Conservation (phyloP, 169 alveolate species). For the Perkinsus olseni region DNA sequence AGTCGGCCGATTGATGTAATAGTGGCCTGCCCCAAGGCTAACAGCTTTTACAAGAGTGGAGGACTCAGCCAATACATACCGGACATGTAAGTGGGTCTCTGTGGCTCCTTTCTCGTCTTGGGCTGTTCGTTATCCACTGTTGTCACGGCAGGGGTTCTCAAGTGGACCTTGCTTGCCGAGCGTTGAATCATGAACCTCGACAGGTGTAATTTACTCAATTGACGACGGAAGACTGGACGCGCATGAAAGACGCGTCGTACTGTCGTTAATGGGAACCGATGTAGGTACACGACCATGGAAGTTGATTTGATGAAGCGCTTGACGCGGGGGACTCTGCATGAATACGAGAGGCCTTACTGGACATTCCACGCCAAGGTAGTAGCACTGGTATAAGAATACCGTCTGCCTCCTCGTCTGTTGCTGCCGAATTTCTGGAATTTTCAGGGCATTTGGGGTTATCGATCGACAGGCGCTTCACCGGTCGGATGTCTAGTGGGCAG, state of each 20-base stretch:
- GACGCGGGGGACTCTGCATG: conserved; percentile 8
- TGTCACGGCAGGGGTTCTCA: neutral
- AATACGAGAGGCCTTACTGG: conserved; percentile 20
- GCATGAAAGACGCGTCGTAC: no score
- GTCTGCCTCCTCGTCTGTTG: no score
- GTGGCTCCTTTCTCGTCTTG: neutral
- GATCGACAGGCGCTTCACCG: neutral
- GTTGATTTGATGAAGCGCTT: neutral
- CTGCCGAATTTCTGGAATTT: neutral
- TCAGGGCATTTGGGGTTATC: neutral
- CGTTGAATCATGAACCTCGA: no score
- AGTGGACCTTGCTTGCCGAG: no score
- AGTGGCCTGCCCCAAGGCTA: conserved; percentile 23
- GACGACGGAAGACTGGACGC: no score
- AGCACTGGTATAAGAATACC: no score
- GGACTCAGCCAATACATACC: conserved; percentile 19
- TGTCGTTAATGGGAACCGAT: neutral
- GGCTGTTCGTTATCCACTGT: conserved; percentile 5
- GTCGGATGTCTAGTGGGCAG: neutral
- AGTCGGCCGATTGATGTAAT: conserved; percentile 2
- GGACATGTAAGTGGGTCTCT: neutral
- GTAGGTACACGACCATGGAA: neutral
- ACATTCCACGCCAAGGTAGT: conserved; percentile 22
- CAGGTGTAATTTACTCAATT: no score
- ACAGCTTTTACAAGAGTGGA: conserved; percentile 14